Percentiles rank a stretch among this genome's conserved stretches.
Conservation (phyloP, 148 eudicot species). For the Camellia lanceoleosa region DNA sequence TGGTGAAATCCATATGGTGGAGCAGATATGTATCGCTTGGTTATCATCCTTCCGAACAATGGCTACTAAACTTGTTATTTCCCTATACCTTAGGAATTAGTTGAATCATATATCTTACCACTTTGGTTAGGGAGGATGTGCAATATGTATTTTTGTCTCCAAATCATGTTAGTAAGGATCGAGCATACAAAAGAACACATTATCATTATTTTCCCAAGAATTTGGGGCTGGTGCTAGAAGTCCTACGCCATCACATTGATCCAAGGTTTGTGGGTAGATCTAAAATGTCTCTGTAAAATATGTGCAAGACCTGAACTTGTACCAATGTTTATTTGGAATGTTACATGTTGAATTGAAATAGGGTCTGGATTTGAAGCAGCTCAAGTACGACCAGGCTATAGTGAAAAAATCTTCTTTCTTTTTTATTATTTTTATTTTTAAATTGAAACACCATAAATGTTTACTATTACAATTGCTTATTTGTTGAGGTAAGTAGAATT, state of each 20-base stretch:
- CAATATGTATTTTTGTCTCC: neutral
- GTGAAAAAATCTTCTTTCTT: too few species aligned
- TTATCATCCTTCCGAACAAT: too few species aligned
- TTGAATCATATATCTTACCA: too few species aligned
- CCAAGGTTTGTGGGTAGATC: neutral
- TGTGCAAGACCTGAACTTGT: constrained; percentile 14
- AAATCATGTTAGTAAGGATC: constrained; percentile 56
- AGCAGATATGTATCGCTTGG: too few species aligned
- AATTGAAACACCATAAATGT: neutral
- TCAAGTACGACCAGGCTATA: constrained; percentile 11
- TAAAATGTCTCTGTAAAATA: constrained; percentile 29
- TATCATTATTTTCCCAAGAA: neutral
- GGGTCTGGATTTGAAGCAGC: constrained; percentile 17
- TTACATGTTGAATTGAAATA: constrained; percentile 25
- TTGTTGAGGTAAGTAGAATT: neutral
- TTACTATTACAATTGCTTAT: neutral
- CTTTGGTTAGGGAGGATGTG: too few species aligned
- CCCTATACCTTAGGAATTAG: too few species aligned
- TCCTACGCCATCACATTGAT: constrained; percentile 5
- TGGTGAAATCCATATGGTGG: too few species aligned
- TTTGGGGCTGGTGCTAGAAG: neutral
- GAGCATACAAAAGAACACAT: constrained; percentile 28
- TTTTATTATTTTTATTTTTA: neutral
- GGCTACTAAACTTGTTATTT: too few species aligned
- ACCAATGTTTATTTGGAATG: constrained; percentile 20